These are phyloP conservation scores for Lagerstroemia speciosa DNA, from an alignment of 345 rosid species.

Conservation along the genomic window DNA sequence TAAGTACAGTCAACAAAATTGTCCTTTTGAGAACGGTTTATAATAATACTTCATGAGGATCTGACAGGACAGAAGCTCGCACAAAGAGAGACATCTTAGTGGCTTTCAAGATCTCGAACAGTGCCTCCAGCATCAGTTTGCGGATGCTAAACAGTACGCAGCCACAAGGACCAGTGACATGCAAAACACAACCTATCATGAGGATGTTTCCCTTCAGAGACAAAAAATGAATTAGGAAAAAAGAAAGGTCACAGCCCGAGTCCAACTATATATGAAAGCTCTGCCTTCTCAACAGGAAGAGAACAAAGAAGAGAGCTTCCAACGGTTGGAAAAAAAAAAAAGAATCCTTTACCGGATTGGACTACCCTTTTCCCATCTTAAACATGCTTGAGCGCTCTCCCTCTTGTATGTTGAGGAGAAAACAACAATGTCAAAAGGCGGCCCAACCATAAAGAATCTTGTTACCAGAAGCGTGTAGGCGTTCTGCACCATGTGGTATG, in stretches of 20 bases:
- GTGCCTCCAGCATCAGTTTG: neutral
- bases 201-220: neutral
- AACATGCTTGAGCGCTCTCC: neutral
- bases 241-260: neutral
- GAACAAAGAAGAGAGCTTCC: neutral
- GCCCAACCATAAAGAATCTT: neutral
- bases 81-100: neutral
- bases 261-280: neutral
- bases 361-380: neutral
- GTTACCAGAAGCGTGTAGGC: neutral
- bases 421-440: neutral
- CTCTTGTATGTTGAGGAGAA: neutral
- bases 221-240: neutral
- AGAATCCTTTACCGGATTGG: neutral
- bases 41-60: too few relatives aligned
- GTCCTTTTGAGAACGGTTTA: too few relatives aligned
- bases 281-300: neutral
- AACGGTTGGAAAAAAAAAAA: neutral
- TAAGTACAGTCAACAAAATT: neutral
- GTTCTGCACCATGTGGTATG: neutral
- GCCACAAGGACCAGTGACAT: neutral
- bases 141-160: neutral
- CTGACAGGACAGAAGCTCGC: neutral
- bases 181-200: neutral
- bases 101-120: neutral